Base-by-base conservation (phyloP, 208 protist species). In the Trypanosoma scelopori region DNA sequence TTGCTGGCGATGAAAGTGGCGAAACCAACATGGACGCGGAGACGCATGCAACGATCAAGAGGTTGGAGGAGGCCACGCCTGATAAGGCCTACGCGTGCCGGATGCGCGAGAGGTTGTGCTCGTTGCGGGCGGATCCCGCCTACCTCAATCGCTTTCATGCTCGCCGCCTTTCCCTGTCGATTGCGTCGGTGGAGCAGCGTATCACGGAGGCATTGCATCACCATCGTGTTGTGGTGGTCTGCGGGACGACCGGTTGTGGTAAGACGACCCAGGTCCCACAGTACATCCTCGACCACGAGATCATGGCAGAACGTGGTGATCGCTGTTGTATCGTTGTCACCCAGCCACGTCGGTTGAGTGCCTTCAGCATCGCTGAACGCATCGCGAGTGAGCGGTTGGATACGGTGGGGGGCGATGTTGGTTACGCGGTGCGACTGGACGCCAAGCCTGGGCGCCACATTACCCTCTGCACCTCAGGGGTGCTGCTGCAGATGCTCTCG, bases 381-480 rank as follows among this genome's bases (percentile, higher is more conserved):
- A 99, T 99, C 39, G 94, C 98, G 0, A 84, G 97, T 58, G 99
- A 99, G 84, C 89, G 95, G 27, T 71, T 89, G 75, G 86, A 49
- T 76, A 76, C 64, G 52, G 79, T 69, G 0, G 98, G 98, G 30
- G 66, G 89, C 20, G 92, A 98, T 60, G 97, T 99, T 1, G 99
- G 99, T 7, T 99, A 99, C 78, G 84, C 77, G 7, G 85, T 97
- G 23, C 92, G 99, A 35, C 98, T 99, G 60, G 98, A 99, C 55
- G 87, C 98, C 43, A 85, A 76, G 18, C 97, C 91, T 0, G 89
- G 84, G 1, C 55, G 72, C 3, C 82, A 98, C 56, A 99, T 99
- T n/a, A 92, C 79, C 1, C 82, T 99, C 6, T 98, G 98, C 82
- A 99, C 98, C 0, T 97, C 98, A 57, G 98, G 98, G 69, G 98